Conservation (phyloP, 805 yeast genomes). For the Dipodascopsis uninucleata region DNA sequence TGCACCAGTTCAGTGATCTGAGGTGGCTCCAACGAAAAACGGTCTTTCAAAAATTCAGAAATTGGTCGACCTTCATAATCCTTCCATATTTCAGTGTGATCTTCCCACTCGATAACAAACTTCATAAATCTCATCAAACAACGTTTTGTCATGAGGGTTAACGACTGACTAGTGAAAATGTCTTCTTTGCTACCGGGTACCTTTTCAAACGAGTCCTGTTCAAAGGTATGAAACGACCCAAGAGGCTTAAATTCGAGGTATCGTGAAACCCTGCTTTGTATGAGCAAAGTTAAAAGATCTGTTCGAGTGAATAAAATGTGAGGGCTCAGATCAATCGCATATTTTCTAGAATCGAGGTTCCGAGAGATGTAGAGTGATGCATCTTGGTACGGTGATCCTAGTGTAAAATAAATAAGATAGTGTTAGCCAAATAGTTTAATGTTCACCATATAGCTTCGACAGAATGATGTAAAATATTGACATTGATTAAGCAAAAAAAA, state of each 20-base stretch:
- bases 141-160: slow-evolving; percentile 73
- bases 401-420: neutral
- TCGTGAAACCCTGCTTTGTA: slow-evolving; percentile 82
- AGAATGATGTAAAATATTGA: neutral
- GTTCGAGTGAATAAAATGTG: slow-evolving; percentile 83
- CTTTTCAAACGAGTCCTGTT: slow-evolving; percentile 84
- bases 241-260: slow-evolving; percentile 90
- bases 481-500: neutral
- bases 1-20: slow-evolving; percentile 81
- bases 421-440: slow-evolving; percentile 3
- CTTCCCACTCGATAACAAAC: slow-evolving; percentile 72
- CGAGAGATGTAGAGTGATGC: slow-evolving; percentile 80
- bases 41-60: slow-evolving; percentile 53
- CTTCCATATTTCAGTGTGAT: slow-evolving; percentile 53
- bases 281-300: slow-evolving; percentile 73
- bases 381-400: slow-evolving; percentile 45
- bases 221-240: slow-evolving; percentile 88
- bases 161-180: slow-evolving; percentile 81
- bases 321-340: slow-evolving; percentile 85
- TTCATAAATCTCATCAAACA: slow-evolving; percentile 86
- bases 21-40: slow-evolving; percentile 66
- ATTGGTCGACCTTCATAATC: slow-evolving; percentile 57
- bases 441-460: neutral
- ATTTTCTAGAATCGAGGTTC: slow-evolving; percentile 62
- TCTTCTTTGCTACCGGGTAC: slow-evolving; percentile 85